These are phyloP conservation scores for Colletotrichum shisoi DNA, from an alignment of 2,329 filamentous ascomycete genomes.

Conservation along the genomic window DNA sequence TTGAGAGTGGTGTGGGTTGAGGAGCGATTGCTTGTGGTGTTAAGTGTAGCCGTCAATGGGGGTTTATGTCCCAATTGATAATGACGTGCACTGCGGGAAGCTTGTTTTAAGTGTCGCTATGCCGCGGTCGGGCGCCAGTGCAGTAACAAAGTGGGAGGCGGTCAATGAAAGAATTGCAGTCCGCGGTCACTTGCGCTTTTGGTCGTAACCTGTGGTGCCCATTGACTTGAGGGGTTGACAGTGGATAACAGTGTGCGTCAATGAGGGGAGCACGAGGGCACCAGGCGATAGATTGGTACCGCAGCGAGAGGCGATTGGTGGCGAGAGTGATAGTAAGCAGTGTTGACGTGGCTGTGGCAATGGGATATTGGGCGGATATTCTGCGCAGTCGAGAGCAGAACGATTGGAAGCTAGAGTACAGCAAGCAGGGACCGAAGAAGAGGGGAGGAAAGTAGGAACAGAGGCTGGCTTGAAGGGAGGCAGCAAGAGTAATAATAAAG, in stretches of 20 bases:
- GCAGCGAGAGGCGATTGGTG: not conserved
- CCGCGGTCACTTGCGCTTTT: slow-evolving; percentile 15
- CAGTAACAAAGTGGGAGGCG: slow-evolving; percentile 6
- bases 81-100: slow-evolving; percentile 32
- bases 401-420: not conserved
- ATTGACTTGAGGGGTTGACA: slow-evolving; percentile 25
- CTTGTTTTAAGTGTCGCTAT: slow-evolving; percentile 18
- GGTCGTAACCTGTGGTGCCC: slow-evolving; percentile 4
- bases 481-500: slow-evolving; percentile 31
- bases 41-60: slow-evolving; percentile 27
- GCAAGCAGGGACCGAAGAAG: slow-evolving; percentile 11
- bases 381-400: not conserved
- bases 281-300: slow-evolving; percentile 10
- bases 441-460: not conserved
- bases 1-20: slow-evolving; percentile 14
- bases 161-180: slow-evolving; percentile 25
- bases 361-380: slow-evolving; percentile 3
- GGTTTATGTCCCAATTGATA: slow-evolving; percentile 19
- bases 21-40: slow-evolving; percentile 21
- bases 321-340: slow-evolving; percentile 6
- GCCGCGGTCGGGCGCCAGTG: slow-evolving; percentile 27
- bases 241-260: slow-evolving; percentile 14
- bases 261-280: slow-evolving; percentile 6
- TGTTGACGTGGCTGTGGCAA: slow-evolving; percentile 26
- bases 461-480: slow-evolving; percentile 8